Evolutionary conservation across 2,329 filamentous ascomycete genomes (phyloP).

Genomic region (Dactylella cylindrospora): DNA sequence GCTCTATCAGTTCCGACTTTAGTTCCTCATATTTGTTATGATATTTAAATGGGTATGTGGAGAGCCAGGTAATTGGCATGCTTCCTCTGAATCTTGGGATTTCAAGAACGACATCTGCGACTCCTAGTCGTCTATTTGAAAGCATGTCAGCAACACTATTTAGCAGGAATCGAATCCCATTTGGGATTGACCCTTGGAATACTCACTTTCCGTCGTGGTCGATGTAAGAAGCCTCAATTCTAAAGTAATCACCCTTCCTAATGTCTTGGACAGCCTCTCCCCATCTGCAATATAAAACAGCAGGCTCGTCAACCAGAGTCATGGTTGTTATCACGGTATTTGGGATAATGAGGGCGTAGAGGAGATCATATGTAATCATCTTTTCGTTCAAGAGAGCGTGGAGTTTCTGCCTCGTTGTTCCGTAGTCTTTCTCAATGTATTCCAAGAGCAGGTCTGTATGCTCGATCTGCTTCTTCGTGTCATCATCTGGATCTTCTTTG

Average conservation of each 20-base stretch:
- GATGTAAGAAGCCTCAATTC: conserved; percentile 3
- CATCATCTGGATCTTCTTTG: conserved; percentile 60
- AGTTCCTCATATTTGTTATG: conserved; percentile 67
- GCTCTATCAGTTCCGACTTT: conserved; percentile 68
- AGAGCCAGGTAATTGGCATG: conserved; percentile 75
- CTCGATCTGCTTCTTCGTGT: conserved; percentile 61
- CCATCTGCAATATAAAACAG: neutral
- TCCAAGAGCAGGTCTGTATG: conserved; percentile 72
- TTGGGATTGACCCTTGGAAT: too few relatives aligned
- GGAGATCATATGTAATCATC: conserved; percentile 81
- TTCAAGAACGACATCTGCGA: neutral
- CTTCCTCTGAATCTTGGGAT: conserved; percentile 68
- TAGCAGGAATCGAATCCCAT: too few relatives aligned
- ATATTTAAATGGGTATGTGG: conserved; percentile 76
- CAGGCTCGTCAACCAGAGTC: conserved; percentile 1
- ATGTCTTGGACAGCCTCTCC: neutral
- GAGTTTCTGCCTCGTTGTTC: conserved; percentile 73
- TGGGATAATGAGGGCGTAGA: conserved; percentile 88
- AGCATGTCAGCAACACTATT: neutral
- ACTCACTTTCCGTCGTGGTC: conserved; percentile 14
- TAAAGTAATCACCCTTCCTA: neutral
- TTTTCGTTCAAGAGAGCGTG: conserved; percentile 78
- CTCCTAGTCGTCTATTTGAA: too few relatives aligned
- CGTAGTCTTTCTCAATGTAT: conserved; percentile 80
- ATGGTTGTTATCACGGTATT: conserved; percentile 66